Percentiles rank a stretch among this genome's conserved stretches.
Evolutionary conservation across 2,329 filamentous ascomycete genomes (phyloP).

Genomic region (Colletotrichum spinosum): DNA sequence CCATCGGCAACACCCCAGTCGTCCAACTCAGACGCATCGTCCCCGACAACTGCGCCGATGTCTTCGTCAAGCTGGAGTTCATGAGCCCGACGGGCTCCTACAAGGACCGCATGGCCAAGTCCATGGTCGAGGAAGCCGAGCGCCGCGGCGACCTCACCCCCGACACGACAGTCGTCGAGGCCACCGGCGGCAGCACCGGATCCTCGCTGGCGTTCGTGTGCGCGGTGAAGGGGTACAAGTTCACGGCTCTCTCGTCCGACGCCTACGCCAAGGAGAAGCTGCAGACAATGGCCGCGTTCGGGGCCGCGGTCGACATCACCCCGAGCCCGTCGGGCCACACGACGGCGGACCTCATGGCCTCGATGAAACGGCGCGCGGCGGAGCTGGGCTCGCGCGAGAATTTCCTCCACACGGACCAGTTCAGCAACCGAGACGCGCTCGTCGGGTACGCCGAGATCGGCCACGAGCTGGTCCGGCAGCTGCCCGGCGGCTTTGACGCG

Average conservation of each 20-base stretch:
- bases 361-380: slow-evolving; percentile 5
- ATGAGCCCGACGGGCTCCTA: slow-evolving; percentile 34
- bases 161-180: slow-evolving; percentile 28
- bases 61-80: slow-evolving; percentile 34
- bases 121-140: slow-evolving; percentile 33
- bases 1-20: slow-evolving; percentile 33
- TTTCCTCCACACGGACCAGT: slow-evolving; percentile 25
- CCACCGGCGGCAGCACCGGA: slow-evolving; percentile 36
- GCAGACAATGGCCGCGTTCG: slow-evolving; percentile 34
- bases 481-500: slow-evolving; percentile 27
- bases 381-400: slow-evolving; percentile 5
- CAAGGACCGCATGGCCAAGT: slow-evolving; percentile 34
- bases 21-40: slow-evolving; percentile 24
- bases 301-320: slow-evolving; percentile 31
- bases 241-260: slow-evolving; percentile 25
- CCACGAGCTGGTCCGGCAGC: slow-evolving; percentile 2
- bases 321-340: slow-evolving; percentile 26
- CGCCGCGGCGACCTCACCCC: slow-evolving; percentile 9
- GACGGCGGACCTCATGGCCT: slow-evolving; percentile 29
- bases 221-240: slow-evolving; percentile 42
- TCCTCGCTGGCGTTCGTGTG: slow-evolving; percentile 33
- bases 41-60: slow-evolving; percentile 24
- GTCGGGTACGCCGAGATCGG: slow-evolving; percentile 32
- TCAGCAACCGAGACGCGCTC: slow-evolving; percentile 32
- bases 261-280: slow-evolving; percentile 33